Evolutionary conservation across 2,329 filamentous ascomycete genomes (phyloP).

Genomic region (Parastagonospora nodorum): DNA sequence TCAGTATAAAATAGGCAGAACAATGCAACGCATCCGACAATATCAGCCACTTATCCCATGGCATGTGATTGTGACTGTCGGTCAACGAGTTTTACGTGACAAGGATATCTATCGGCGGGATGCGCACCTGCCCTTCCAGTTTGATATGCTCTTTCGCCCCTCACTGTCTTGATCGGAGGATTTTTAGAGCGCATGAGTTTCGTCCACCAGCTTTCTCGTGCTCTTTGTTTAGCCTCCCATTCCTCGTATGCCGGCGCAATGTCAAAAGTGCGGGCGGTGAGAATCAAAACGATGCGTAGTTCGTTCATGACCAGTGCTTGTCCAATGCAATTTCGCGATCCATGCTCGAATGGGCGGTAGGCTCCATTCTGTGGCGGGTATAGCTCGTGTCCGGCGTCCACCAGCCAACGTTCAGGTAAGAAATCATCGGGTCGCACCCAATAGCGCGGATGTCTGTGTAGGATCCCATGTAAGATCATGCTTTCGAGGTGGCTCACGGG

Average conservation of each 20-base stretch:
- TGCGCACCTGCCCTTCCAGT: too few species aligned
- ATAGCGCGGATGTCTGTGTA: conserved; percentile 21
- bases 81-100: too few species aligned
- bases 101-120: too few species aligned
- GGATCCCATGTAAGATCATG: conserved; percentile 9
- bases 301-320: conserved; percentile 44
- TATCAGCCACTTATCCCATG: too few species aligned
- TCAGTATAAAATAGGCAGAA: too few species aligned
- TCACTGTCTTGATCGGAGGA: too few species aligned
- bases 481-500: conserved; percentile 14
- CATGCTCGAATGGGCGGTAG: conserved; percentile 46
- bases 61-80: too few species aligned
- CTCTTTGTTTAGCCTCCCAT: conserved; percentile 13
- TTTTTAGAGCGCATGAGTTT: too few species aligned
- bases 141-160: too few species aligned
- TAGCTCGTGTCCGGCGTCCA: conserved; percentile 6
- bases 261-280: conserved; percentile 11
- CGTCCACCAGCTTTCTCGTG: too few species aligned
- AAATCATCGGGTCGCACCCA: conserved; percentile 21
- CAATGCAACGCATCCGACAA: too few species aligned
- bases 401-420: conserved; percentile 29
- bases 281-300: conserved; percentile 14
- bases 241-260: conserved; percentile 16
- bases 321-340: conserved; percentile 46
- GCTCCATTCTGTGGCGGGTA: conserved; percentile 3